Evolutionary conservation across 371 early-diverging fungal genomes (phyloP).

Genomic region (Chytridium lagenaria): DNA sequence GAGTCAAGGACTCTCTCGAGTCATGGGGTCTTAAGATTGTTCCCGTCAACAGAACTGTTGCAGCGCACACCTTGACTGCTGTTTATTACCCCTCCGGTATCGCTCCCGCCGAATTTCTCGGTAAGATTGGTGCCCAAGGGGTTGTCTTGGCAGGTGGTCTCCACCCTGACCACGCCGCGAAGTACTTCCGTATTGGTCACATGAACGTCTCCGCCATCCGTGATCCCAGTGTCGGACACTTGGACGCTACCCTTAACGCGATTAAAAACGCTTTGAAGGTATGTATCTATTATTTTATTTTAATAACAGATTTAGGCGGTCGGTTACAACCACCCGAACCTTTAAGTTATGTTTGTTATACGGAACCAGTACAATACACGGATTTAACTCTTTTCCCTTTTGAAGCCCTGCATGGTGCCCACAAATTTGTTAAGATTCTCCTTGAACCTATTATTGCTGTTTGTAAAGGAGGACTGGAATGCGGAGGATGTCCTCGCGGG

Average conservation of each 20-base stretch:
- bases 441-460: no score
- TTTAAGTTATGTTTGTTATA: no score
- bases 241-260: conserved; percentile 76
- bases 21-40: conserved; percentile 79
- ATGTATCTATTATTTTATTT: background rate
- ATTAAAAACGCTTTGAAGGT: conserved; percentile 69
- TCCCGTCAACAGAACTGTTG: conserved; percentile 60
- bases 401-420: conserved; percentile 5
- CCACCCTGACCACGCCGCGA: conserved; percentile 78
- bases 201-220: conserved; percentile 88
- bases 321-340: conserved; percentile 3
- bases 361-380: background rate
- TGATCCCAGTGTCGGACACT: conserved; percentile 73
- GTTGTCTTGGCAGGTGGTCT: conserved; percentile 95
- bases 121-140: conserved; percentile 75
- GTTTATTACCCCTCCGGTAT: conserved; percentile 91
- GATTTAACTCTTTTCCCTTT: background rate
- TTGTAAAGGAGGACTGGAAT: conserved; percentile 4
- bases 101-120: conserved; percentile 76
- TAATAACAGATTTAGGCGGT: background rate
- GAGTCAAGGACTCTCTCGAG: conserved; percentile 73
- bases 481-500: background rate
- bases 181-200: conserved; percentile 91
- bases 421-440: conserved; percentile 4
- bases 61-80: conserved; percentile 94